Base-by-base conservation (phyloP, 1,284 basidiomycete genomes). In the Phlebopus sp. region DNA sequence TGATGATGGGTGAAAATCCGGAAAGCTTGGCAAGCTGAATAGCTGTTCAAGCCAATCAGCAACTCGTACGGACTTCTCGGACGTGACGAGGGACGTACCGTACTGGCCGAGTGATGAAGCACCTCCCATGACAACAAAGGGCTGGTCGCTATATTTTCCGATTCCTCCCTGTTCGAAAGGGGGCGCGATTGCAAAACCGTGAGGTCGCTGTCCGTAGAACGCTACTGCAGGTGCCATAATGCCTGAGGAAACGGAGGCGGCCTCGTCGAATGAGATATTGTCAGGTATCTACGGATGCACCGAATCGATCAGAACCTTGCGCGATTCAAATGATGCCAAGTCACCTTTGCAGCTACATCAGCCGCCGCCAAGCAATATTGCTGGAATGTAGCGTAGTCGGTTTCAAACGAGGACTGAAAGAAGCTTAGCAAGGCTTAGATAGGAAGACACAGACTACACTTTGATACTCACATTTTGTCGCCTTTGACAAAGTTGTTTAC, bases 181-280 rank as follows among this genome's bases (percentile, higher is more conserved):
- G 5, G 52, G 45, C 9, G 44, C 49, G 10, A 59, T 18, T 5
- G 30, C 58, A 8, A 64, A 34, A 4, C 59, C 59, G 13, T 37
- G 37, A 5, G 53, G 54, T 3, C 37, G 37, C 32, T 55, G 42
- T 3, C 50, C 44, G 32, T 65, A 72, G 8, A 66, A 52, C 3
- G 56, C 65, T 11, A 67, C 42, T 1, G 55, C 57, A 17, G 69
- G 66, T 3, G 67, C 59, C 17, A 25, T 50, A 30, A 65, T 35
- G 30, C 47, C 55, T 23, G 55, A 30, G 5, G 63, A 54, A 4
- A 73, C 50, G 1, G 71, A 61, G 1, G 71, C 69, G 31, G 59
- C 66, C 51, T 67, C 64, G 7, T 79, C 77, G 46, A 75, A 74
- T 2, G 74, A 69, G 18, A 79, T 47, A 18, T 69, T 72, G 4